phyloP scores from a whole-genome alignment of 768 basidiomycete species.

The Mycena vulgaris region DNA sequence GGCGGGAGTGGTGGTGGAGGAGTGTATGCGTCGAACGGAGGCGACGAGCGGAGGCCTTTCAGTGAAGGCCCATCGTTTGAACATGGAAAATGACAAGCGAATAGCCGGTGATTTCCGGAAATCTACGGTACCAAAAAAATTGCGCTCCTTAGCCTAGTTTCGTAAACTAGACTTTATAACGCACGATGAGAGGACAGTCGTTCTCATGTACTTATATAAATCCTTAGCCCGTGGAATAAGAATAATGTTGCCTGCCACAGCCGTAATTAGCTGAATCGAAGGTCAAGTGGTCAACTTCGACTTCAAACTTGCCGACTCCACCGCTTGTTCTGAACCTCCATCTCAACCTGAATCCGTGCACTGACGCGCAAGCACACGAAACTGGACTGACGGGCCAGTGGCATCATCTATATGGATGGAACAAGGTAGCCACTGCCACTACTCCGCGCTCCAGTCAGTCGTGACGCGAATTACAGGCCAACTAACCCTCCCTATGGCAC shows the following conservation, averaged over 20 bases:
- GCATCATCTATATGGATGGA: conserved; percentile 86
- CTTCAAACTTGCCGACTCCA: conserved; percentile 37
- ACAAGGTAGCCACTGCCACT: conserved; percentile 61
- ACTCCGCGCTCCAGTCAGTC: conserved; percentile 19
- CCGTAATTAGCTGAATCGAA: neutral
- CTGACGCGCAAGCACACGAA: conserved; percentile 78
- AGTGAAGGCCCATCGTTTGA: conserved; percentile 65
- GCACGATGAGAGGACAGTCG: too few species aligned
- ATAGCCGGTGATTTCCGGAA: too few species aligned
- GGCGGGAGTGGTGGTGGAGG: conserved; percentile 52
- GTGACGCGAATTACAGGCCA: conserved; percentile 60
- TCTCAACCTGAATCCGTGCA: conserved; percentile 31
- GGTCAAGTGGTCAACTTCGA: neutral
- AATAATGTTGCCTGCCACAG: neutral
- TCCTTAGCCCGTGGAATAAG: neutral
- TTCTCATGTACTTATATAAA: too few species aligned
- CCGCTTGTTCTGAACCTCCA: conserved; percentile 37
- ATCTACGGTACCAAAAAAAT: too few species aligned
- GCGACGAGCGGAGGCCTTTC: conserved; percentile 53
- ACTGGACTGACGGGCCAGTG: conserved; percentile 78
- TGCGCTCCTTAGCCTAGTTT: too few species aligned
- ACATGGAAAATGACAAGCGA: conserved; percentile 57
- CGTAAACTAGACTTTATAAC: too few species aligned
- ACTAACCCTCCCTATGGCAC: conserved; percentile 75
- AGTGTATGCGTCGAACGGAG: conserved; percentile 59